Percentiles rank a stretch among this genome's conserved stretches.
These are phyloP conservation scores for Chaetomium fimeti DNA, from an alignment of 495 filamentous ascomycete species.

Conservation along the genomic window DNA sequence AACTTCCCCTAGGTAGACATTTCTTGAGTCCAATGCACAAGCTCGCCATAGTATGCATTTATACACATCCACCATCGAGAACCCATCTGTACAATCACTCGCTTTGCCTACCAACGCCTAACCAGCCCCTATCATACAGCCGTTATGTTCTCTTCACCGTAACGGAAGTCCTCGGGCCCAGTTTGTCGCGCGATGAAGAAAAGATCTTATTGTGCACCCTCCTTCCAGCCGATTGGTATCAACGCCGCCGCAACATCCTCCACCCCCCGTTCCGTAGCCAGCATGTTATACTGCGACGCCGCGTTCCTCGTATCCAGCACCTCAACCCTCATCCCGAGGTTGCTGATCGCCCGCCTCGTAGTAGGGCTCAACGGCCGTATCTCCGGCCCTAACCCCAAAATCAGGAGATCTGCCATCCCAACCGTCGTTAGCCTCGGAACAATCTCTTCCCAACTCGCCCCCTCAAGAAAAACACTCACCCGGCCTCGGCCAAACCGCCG, in stretches of 20 bases:
- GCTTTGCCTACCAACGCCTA: not conserved
- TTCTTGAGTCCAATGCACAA: too few relatives aligned
- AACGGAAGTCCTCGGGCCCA: not conserved
- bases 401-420: constrained; percentile 80
- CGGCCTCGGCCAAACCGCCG: constrained; percentile 83
- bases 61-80: too few relatives aligned
- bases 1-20: too few relatives aligned
- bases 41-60: too few relatives aligned
- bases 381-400: constrained; percentile 76
- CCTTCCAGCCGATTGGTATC: constrained; percentile 81
- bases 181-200: too few relatives aligned
- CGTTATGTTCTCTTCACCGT: not conserved
- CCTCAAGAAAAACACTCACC: constrained; percentile 53
- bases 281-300: constrained; percentile 82
- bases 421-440: not conserved
- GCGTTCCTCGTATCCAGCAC: constrained; percentile 92
- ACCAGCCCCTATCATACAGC: not conserved
- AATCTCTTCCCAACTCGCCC: constrained; percentile 2
- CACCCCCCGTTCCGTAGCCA: constrained; percentile 80
- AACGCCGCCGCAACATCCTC: constrained; percentile 81
- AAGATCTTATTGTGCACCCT: constrained; percentile 38
- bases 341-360: constrained; percentile 67
- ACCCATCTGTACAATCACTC: too few relatives aligned
- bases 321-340: constrained; percentile 81
- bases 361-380: constrained; percentile 74